Evolutionary conservation across 306 rosid species (phyloP).

Genomic region (Castanospermum australe): DNA sequence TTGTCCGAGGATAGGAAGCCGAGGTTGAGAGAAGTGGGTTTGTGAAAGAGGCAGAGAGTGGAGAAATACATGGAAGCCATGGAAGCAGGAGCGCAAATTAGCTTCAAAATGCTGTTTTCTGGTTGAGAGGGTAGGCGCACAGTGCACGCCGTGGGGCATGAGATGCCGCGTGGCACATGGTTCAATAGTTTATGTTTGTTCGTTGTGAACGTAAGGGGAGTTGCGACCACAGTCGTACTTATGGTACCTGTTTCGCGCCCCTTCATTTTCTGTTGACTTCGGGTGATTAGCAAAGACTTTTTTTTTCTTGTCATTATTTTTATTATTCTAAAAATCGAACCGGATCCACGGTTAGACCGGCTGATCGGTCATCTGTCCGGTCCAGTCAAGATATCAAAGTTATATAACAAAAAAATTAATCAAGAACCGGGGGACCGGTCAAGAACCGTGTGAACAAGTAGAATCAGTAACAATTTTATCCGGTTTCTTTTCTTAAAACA

Average conservation of each 20-base stretch:
- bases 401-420: no score
- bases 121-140: background rate
- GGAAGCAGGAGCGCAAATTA: conserved; percentile 19
- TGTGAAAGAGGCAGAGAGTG: conserved; percentile 43
- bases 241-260: conserved; percentile 60
- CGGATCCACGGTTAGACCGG: no score
- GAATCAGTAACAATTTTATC: no score
- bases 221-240: conserved; percentile 53
- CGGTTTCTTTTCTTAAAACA: no score
- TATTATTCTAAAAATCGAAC: no score
- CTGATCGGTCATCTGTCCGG: no score
- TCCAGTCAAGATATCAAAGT: no score
- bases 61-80: conserved; percentile 74
- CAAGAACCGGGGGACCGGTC: no score
- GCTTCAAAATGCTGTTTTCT: background rate
- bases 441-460: no score
- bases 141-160: background rate
- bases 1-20: conserved; percentile 32
- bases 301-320: no score
- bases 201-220: conserved; percentile 16
- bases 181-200: background rate
- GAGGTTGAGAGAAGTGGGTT: conserved; percentile 30
- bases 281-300: background rate
- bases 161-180: background rate
- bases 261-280: conserved; percentile 72